Conservation (phyloP, 345 rosid species). For the Iberis pinnata region DNA sequence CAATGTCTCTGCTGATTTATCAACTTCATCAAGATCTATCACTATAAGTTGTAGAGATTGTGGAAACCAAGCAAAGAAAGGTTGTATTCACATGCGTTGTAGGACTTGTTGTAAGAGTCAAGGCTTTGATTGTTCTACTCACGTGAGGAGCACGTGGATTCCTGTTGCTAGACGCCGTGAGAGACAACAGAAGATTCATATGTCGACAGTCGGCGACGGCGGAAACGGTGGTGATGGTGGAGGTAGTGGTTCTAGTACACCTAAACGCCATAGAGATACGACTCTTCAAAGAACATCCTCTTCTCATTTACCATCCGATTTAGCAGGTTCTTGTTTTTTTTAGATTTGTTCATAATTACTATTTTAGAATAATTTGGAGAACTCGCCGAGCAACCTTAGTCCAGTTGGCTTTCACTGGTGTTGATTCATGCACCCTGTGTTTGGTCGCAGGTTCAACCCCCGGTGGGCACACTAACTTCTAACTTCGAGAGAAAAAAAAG, state of each 20-base stretch:
- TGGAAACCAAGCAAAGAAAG: slow-evolving; percentile 88
- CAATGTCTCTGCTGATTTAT: slow-evolving; percentile 43
- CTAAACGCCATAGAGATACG: slow-evolving; percentile 27
- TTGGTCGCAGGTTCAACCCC: no score
- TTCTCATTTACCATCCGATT: slow-evolving; percentile 25
- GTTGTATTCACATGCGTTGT: slow-evolving; percentile 68
- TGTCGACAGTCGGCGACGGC: slow-evolving; percentile 23
- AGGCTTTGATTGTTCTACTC: slow-evolving; percentile 71
- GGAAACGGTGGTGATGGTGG: slow-evolving; percentile 12
- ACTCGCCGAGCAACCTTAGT: no score
- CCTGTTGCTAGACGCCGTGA: slow-evolving; percentile 77
- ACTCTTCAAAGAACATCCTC: no score
- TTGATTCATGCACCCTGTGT: no score
- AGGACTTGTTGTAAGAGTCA: slow-evolving; percentile 81
- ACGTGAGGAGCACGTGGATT: slow-evolving; percentile 82
- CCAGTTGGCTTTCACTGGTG: no score
- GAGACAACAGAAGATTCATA: slow-evolving; percentile 43
- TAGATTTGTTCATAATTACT: background rate
- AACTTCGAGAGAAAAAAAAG: no score
- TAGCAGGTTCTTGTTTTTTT: slow-evolving; percentile 22
- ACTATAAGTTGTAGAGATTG: slow-evolving; percentile 69
- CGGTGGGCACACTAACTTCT: no score
- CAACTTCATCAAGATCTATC: slow-evolving; percentile 31
- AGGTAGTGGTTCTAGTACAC: slow-evolving; percentile 7
- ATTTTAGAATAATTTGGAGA: slow-evolving; percentile 9